phyloP scores from a whole-genome alignment of 2,329 filamentous ascomycete genomes.

The Geoglossum cookeanum region DNA sequence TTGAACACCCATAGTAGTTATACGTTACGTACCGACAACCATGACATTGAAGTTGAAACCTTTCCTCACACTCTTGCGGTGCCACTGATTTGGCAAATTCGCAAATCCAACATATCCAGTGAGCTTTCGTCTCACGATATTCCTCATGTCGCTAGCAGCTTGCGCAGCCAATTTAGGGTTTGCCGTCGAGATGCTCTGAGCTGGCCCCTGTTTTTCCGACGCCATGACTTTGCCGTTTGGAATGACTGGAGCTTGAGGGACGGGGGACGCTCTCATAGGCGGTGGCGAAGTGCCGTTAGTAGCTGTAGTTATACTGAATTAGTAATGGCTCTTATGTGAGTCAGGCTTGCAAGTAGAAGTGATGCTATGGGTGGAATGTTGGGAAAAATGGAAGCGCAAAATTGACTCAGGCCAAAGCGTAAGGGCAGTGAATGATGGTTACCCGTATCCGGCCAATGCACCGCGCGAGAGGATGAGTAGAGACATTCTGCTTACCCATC shows the following conservation, averaged over 20 bases:
- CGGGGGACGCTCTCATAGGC: slow-evolving; percentile 2
- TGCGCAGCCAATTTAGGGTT: slow-evolving; percentile 6
- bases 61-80: slow-evolving; percentile 99
- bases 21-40: slow-evolving; percentile 77
- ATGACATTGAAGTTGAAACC: slow-evolving; percentile 99
- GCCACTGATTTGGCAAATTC: slow-evolving; percentile 98
- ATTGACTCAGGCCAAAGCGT: neutral
- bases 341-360: neutral
- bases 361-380: neutral
- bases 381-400: neutral
- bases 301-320: neutral
- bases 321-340: neutral
- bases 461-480: neutral
- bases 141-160: slow-evolving; percentile 54
- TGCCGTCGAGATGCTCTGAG: neutral
- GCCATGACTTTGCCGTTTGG: neutral
- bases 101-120: slow-evolving; percentile 98
- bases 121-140: slow-evolving; percentile 95
- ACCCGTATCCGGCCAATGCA: neutral
- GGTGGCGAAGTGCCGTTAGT: slow-evolving; percentile 2
- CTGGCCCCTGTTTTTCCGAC: neutral
- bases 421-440: neutral
- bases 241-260: neutral
- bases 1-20: neutral
- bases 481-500: neutral